Conservation (phyloP, 2,329 filamentous ascomycete species). For the Tetracladium maxilliforme region DNA sequence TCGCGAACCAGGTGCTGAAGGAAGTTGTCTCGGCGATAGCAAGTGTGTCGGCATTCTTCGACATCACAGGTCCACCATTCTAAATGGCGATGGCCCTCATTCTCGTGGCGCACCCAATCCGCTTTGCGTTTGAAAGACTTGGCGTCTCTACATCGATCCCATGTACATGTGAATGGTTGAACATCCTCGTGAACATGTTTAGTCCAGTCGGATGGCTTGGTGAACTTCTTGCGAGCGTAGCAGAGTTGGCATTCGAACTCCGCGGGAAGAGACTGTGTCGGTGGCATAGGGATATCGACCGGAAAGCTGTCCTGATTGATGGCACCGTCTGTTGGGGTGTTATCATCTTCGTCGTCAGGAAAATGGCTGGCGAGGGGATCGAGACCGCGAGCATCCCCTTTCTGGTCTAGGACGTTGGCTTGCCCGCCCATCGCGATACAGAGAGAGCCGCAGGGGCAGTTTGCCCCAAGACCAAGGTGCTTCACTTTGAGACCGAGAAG, state of each 20-base stretch:
- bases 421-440: slow-evolving; percentile 57
- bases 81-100: slow-evolving; percentile 75
- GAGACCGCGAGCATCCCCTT: slow-evolving; percentile 39
- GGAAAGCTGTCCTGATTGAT: slow-evolving; percentile 66
- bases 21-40: slow-evolving; percentile 85
- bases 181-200: slow-evolving; percentile 93
- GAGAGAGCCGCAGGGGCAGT: slow-evolving; percentile 44
- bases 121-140: slow-evolving; percentile 94
- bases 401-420: slow-evolving; percentile 44
- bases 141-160: slow-evolving; percentile 65
- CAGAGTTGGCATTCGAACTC: slow-evolving; percentile 85
- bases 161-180: slow-evolving; percentile 86
- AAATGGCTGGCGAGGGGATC: slow-evolving; percentile 42
- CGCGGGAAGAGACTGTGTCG: slow-evolving; percentile 61
- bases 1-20: slow-evolving; percentile 84
- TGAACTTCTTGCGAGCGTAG: slow-evolving; percentile 71
- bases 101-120: slow-evolving; percentile 91
- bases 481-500: slow-evolving; percentile 56
- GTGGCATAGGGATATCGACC: slow-evolving; percentile 66
- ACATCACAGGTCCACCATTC: slow-evolving; percentile 86
- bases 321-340: slow-evolving; percentile 52
- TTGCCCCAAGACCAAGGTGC: too few relatives aligned
- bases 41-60: slow-evolving; percentile 66
- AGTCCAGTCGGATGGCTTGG: slow-evolving; percentile 91
- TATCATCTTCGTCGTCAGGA: slow-evolving; percentile 46